These are phyloP conservation scores for Dendrobium nobile DNA, from an alignment of 106 monocot genomes.

Conservation along the genomic window DNA sequence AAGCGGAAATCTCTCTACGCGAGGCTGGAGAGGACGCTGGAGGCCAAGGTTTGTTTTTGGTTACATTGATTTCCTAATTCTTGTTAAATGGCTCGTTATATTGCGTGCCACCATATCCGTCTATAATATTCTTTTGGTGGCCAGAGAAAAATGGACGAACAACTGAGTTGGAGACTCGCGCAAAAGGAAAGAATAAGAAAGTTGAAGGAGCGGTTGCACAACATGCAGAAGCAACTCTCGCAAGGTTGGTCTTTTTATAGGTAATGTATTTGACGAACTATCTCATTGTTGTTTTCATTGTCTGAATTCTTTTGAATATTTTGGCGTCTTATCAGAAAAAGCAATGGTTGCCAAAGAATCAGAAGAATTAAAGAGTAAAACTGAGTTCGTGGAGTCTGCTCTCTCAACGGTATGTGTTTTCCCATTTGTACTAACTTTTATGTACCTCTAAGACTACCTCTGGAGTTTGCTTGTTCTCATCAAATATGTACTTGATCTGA, in stretches of 20 bases:
- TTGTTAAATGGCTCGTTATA: neutral
- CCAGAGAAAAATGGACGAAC: slow-evolving; percentile 48
- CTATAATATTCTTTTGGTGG: neutral
- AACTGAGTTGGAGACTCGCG: slow-evolving; percentile 36
- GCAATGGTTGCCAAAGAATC: slow-evolving; percentile 20
- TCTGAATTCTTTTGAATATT: neutral
- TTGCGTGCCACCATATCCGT: neutral
- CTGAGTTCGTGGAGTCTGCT: slow-evolving; percentile 27
- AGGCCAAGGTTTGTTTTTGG: slow-evolving; percentile 44
- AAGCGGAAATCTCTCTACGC: slow-evolving; percentile 35
- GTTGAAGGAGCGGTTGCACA: slow-evolving; percentile 32
- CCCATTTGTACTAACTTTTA: neutral
- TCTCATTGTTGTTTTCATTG: neutral
- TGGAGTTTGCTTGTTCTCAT: neutral
- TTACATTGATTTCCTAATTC: neutral
- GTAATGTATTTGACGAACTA: slow-evolving; percentile 10
- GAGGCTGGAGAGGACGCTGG: slow-evolving; percentile 33
- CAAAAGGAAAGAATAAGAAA: slow-evolving; percentile 43
- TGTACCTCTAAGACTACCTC: neutral
- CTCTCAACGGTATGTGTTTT: slow-evolving; percentile 25
- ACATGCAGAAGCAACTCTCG: slow-evolving; percentile 41
- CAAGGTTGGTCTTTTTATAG: slow-evolving; percentile 50
- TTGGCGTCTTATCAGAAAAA: slow-evolving; percentile 29
- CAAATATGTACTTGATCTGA: neutral
- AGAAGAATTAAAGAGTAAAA: slow-evolving; percentile 35